These are phyloP conservation scores for Cadophora sp. DNA, from an alignment of 2,329 filamentous ascomycete genomes.

Conservation along the genomic window DNA sequence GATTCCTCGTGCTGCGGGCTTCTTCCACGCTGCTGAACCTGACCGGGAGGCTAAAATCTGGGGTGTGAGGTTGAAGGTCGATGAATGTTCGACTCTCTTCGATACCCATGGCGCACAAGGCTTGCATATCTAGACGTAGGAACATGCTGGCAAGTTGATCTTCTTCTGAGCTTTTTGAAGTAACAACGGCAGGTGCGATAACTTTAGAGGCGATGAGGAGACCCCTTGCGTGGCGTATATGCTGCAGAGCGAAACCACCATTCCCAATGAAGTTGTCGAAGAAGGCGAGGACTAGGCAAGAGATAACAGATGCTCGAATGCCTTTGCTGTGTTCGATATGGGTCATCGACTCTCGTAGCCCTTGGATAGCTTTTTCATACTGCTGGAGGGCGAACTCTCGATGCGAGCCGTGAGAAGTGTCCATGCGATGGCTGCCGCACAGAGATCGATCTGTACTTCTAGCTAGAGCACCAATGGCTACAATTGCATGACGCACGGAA, in stretches of 20 bases:
- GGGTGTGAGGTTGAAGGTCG: slow-evolving; percentile 60
- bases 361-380: slow-evolving; percentile 38
- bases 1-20: slow-evolving; percentile 29
- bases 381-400: slow-evolving; percentile 38
- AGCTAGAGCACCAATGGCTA: slow-evolving; percentile 37
- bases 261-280: slow-evolving; percentile 41
- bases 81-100: slow-evolving; percentile 68
- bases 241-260: slow-evolving; percentile 63
- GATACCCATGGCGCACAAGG: slow-evolving; percentile 30
- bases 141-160: slow-evolving; percentile 67
- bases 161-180: slow-evolving; percentile 45
- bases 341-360: slow-evolving; percentile 33
- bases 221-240: slow-evolving; percentile 52
- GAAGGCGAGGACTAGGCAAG: slow-evolving; percentile 35
- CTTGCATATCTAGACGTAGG: slow-evolving; percentile 61
- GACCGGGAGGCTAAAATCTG: slow-evolving; percentile 59
- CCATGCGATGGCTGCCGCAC: slow-evolving; percentile 28
- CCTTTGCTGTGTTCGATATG: slow-evolving; percentile 9
- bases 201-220: slow-evolving; percentile 21
- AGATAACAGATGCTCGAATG: slow-evolving; percentile 30
- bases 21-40: slow-evolving; percentile 46
- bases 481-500: slow-evolving; percentile 39
- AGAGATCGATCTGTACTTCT: slow-evolving; percentile 27
- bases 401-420: slow-evolving; percentile 32
- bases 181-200: slow-evolving; percentile 40